phyloP scores from a whole-genome alignment of 371 early-diverging fungal species.

The Lichtheimia corymbifera region DNA sequence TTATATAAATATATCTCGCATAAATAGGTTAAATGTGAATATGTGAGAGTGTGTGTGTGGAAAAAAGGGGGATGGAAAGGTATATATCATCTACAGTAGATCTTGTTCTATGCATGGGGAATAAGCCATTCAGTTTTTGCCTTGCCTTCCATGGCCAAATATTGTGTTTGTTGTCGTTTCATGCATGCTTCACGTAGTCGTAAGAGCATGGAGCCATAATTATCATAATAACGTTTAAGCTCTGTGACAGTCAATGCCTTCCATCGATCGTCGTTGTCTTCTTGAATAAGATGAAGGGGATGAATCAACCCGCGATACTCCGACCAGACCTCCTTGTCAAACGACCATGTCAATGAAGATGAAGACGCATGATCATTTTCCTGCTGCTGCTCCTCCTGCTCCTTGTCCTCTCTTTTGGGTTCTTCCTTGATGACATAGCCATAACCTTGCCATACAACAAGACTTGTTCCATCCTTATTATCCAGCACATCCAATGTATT shows the following conservation, averaged over 20 bases:
- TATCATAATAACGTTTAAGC: constrained; percentile 37
- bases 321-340: constrained; percentile 35
- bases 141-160: constrained; percentile 23
- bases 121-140: constrained; percentile 28
- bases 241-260: constrained; percentile 28
- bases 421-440: constrained; percentile 19
- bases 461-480: constrained; percentile 6
- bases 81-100: background rate
- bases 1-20: background rate
- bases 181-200: constrained; percentile 38
- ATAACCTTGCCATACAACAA: constrained; percentile 45
- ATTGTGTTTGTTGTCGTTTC: constrained; percentile 36
- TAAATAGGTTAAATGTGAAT: background rate
- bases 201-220: constrained; percentile 48
- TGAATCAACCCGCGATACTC: constrained; percentile 39
- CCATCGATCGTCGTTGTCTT: constrained; percentile 21
- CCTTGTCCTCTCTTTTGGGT: too few species aligned
- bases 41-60: background rate
- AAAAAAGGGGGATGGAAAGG: background rate
- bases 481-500: constrained; percentile 31
- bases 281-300: constrained; percentile 32
- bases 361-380: background rate
- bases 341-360: constrained; percentile 1
- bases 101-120: constrained; percentile 14
- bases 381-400: constrained; percentile 3